Evolutionary conservation across 163 green algal genomes (phyloP).

Genomic region (Scenedesmus sp.): DNA sequence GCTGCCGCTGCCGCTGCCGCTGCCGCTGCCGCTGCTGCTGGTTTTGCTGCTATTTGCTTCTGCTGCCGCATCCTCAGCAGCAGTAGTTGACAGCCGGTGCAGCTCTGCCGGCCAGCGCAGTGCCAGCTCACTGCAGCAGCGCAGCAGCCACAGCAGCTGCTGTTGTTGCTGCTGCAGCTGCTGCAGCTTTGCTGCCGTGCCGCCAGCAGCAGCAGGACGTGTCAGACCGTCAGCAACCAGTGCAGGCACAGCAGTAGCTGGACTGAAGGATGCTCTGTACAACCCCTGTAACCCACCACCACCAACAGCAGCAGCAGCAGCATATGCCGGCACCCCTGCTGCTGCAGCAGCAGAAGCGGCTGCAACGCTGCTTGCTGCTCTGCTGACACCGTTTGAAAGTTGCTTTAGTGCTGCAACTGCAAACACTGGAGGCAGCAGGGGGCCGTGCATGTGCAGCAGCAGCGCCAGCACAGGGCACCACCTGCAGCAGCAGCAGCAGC

Average conservation of each 20-base stretch:
- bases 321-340: background rate
- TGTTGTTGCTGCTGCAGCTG: conserved; percentile 9
- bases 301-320: conserved; percentile 5
- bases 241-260: conserved; percentile 14
- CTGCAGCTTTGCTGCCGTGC: background rate
- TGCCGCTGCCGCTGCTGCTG: background rate
- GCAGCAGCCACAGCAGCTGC: conserved; percentile 35
- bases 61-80: background rate
- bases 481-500: conserved; percentile 25
- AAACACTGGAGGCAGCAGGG: conserved; percentile 13
- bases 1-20: background rate
- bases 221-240: background rate
- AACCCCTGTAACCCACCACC: background rate
- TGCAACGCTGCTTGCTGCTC: conserved; percentile 27
- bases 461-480: conserved; percentile 46
- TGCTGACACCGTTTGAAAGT: conserved; percentile 6
- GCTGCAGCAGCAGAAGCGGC: conserved; percentile 24
- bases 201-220: background rate
- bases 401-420: conserved; percentile 13
- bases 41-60: background rate
- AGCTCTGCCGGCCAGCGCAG: conserved; percentile 31
- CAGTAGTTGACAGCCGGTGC: conserved; percentile 17
- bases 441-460: conserved; percentile 48
- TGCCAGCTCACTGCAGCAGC: conserved; percentile 28
- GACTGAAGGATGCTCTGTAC: background rate